phyloP scores from a whole-genome alignment of 2,329 filamentous ascomycete species.

The Paracoccidioides lutzii region DNA sequence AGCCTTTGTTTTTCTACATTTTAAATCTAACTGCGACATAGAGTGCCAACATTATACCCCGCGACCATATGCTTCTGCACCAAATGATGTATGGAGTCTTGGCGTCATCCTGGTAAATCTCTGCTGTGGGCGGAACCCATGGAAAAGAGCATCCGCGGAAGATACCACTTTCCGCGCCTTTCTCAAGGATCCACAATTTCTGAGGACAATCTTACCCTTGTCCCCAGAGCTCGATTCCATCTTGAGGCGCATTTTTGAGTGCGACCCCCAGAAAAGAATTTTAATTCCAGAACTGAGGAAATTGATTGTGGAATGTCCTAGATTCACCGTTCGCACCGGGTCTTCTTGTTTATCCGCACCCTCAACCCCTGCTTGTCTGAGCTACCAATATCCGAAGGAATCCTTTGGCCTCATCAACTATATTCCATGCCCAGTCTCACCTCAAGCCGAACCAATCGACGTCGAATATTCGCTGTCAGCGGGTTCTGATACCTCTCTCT shows the following conservation, averaged over 20 bases:
- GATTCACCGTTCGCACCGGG: constrained; percentile 46
- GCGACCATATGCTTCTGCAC: constrained; percentile 73
- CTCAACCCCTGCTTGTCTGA: constrained; percentile 23
- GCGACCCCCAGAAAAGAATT: constrained; percentile 70
- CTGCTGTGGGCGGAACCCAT: constrained; percentile 94
- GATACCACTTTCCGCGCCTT: constrained; percentile 93
- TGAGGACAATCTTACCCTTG: constrained; percentile 84
- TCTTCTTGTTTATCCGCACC: constrained; percentile 3
- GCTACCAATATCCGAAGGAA: constrained; percentile 20
- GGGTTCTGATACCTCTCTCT: constrained; percentile 28
- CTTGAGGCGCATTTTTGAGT: constrained; percentile 73
- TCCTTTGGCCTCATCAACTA: constrained; percentile 23
- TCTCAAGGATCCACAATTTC: constrained; percentile 69
- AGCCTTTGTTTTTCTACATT: constrained; percentile 1
- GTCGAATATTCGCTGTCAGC: constrained; percentile 28
- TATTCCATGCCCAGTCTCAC: constrained; percentile 24
- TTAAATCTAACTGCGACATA: constrained; percentile 32
- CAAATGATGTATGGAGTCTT: constrained; percentile 97
- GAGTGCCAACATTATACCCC: constrained; percentile 76
- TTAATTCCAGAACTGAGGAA: constrained; percentile 65
- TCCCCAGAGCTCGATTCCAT: constrained; percentile 83
- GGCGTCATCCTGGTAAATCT: constrained; percentile 96
- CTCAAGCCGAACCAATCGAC: constrained; percentile 23
- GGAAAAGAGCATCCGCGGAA: constrained; percentile 89
- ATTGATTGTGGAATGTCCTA: constrained; percentile 61